These are phyloP conservation scores for Polysphondylium violaceum DNA, from an alignment of 78 protist genomes.

Conservation along the genomic window DNA sequence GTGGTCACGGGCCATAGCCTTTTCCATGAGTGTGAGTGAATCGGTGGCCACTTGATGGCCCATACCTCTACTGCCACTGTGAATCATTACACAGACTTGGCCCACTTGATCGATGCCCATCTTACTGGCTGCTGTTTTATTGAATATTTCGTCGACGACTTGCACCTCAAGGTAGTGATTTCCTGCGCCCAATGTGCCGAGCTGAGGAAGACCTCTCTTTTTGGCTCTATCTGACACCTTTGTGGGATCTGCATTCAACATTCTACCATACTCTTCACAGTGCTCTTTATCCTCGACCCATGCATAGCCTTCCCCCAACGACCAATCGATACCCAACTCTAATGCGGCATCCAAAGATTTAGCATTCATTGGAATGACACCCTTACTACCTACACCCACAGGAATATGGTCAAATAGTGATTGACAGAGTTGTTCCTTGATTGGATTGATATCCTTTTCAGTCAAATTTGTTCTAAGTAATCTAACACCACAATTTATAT, in stretches of 20 bases:
- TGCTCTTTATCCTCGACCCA: conserved; percentile 98
- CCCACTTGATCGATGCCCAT: conserved; percentile 94
- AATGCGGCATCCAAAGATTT: conserved; percentile 85
- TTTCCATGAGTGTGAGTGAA: conserved; percentile 92
- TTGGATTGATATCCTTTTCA: conserved; percentile 86
- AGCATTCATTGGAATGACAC: conserved; percentile 89
- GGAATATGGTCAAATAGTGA: conserved; percentile 95
- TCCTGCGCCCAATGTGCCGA: conserved; percentile 97
- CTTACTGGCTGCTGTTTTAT: conserved; percentile 87
- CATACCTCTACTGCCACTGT: conserved; percentile 95
- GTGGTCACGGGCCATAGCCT: conserved; percentile 89
- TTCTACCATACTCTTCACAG: conserved; percentile 97
- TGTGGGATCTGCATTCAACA: conserved; percentile 92
- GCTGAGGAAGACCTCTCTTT: conserved; percentile 95
- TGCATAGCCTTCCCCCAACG: conserved; percentile 94
- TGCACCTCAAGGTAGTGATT: conserved; percentile 97
- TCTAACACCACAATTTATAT: conserved; percentile 99
- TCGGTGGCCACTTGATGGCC: conserved; percentile 99
- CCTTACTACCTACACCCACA: conserved; percentile 97
- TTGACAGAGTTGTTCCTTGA: conserved; percentile 89
- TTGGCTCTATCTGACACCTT: conserved; percentile 92
- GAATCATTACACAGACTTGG: conserved; percentile 94
- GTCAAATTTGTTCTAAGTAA: conserved; percentile 94
- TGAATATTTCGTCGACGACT: conserved; percentile 95
- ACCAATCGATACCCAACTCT: conserved; percentile 95